Evolutionary conservation across 768 basidiomycete species (phyloP).

Genomic region (Rubroboletus satanas): DNA sequence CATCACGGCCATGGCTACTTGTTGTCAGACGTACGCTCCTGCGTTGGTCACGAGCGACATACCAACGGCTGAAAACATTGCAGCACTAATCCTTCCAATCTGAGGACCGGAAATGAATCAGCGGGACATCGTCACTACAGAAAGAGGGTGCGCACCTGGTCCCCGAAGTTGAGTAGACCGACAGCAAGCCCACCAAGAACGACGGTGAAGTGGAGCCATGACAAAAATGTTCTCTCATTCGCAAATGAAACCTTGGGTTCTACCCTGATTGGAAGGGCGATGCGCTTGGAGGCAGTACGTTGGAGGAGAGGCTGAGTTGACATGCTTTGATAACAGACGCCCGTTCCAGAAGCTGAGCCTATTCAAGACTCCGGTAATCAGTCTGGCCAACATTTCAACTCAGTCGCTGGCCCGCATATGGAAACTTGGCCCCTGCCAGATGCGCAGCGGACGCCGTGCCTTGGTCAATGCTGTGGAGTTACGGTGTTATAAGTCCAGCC

Average conservation of each 20-base stretch:
- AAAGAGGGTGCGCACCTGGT: conserved; percentile 53
- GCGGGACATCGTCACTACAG: not conserved
- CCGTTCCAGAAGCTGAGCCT: no score
- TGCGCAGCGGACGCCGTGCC: not conserved
- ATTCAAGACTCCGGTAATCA: no score
- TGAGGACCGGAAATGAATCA: conserved; percentile 25
- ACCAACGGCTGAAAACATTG: conserved; percentile 95
- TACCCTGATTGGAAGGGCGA: conserved; percentile 91
- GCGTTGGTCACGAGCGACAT: conserved; percentile 25
- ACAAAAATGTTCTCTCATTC: conserved; percentile 93
- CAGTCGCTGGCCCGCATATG: not conserved
- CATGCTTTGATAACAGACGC: conserved; percentile 44
- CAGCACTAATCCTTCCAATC: conserved; percentile 95
- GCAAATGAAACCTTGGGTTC: conserved; percentile 95
- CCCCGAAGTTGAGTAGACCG: conserved; percentile 96
- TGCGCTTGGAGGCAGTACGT: conserved; percentile 89
- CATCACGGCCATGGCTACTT: conserved; percentile 92
- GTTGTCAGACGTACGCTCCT: conserved; percentile 8
- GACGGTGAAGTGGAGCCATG: conserved; percentile 98
- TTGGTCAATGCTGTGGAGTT: conserved; percentile 8
- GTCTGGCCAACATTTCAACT: conserved; percentile 2
- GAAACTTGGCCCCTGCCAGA: conserved; percentile 20
- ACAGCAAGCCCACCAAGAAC: conserved; percentile 95
- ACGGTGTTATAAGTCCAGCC: not conserved
- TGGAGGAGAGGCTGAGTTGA: conserved; percentile 97